Base-by-base conservation (phyloP, 805 yeast genomes). In the Metschnikowia kofuensis region DNA sequence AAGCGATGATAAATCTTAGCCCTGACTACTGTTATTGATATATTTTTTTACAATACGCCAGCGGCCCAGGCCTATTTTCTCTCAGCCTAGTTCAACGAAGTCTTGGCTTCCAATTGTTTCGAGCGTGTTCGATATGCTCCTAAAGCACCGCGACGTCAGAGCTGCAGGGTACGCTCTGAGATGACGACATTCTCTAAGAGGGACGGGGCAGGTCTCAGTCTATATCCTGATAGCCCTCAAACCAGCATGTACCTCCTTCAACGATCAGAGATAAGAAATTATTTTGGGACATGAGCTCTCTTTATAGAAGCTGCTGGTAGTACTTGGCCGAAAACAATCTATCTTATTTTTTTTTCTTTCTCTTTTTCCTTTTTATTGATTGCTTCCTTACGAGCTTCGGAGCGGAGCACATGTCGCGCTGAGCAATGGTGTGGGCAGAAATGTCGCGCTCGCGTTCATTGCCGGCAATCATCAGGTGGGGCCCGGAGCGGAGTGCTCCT, bases 401-500 rank as follows among this genome's bases (percentile, higher is more conserved):
- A 47, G 50, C 47, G 48, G 53, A 50, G 53, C 43, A 28, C 16
- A 38, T 47, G 51, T 47, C 49, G 50, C 44, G 42, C 50, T 6
- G 26, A 42, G 50, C 49, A 45, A 45, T 16, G 36, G 41, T 15
- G 45, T 26, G 29, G 41, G 14, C 14, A 34, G 36, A 10, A 47
- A 50, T 50, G 54, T 50, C 54, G 54, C 54, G 36, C 41, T 34
- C 40, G 42, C 32, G 32, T 12, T 30, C 32, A 31, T 37, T 27
- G 46, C 41, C 45, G 48, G 48, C 53, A 30, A 35, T 34, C 21
- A 40, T 48, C 44, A 35, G 44, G 48, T 35, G 49, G 29, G 49
- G 29, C 56, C 56, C 59, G 59, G 59, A 56, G 58, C 58, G 59
- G 59, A 56, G 59, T 56, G 58, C 53, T 52, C 59, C 59, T 49